Conservation (phyloP, 2,329 filamentous ascomycete species). For the Leptographium procerum region DNA sequence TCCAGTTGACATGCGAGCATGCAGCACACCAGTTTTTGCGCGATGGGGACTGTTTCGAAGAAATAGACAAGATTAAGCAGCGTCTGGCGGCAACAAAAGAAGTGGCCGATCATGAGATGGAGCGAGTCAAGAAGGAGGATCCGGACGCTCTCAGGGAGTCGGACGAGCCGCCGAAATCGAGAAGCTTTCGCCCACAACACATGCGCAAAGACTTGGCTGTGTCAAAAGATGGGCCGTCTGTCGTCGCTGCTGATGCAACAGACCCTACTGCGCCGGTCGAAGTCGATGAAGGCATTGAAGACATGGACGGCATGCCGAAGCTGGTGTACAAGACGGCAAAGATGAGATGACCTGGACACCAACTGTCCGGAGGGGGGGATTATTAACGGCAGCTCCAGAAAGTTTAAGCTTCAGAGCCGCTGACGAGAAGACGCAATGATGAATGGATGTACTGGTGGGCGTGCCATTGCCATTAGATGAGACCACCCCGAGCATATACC, state of each 20-base stretch:
- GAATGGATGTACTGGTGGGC: neutral
- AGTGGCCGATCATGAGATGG: conserved; percentile 47
- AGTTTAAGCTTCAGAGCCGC: neutral
- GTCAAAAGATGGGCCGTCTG: conserved; percentile 6
- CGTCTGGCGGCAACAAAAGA: conserved; percentile 53
- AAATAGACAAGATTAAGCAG: conserved; percentile 58
- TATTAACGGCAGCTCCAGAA: neutral
- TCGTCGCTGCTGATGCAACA: neutral
- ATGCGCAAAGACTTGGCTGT: conserved; percentile 34
- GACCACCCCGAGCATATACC: neutral
- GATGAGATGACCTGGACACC: neutral
- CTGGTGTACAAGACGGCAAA: conserved; percentile 28
- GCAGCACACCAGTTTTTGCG: conserved; percentile 85
- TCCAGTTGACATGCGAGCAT: conserved; percentile 72
- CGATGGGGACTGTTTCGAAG: conserved; percentile 70
- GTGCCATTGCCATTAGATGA: neutral
- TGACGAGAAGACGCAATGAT: neutral
- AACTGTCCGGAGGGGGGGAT: neutral
- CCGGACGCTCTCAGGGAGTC: conserved; percentile 28
- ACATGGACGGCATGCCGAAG: conserved; percentile 25
- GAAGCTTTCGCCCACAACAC: conserved; percentile 40
- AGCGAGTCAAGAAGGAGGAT: conserved; percentile 42
- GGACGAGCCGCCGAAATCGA: conserved; percentile 28
- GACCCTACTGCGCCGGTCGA: conserved; percentile 14
- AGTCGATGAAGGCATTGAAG: conserved; percentile 31